phyloP scores from a whole-genome alignment of 352 stramenopile species.

The Pythium coloratum region DNA sequence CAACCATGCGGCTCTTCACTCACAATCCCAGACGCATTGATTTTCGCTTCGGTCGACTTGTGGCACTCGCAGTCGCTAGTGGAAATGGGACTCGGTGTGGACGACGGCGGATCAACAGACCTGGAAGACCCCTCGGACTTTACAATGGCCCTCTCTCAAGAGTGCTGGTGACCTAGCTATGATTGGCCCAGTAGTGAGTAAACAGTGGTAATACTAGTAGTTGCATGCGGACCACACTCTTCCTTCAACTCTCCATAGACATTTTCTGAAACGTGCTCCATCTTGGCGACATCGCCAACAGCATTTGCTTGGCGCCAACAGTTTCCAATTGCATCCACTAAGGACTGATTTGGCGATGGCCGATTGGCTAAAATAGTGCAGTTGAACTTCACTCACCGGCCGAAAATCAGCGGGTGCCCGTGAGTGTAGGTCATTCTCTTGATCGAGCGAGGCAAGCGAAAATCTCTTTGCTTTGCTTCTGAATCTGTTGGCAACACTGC shows the following conservation, averaged over 20 bases:
- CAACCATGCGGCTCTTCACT: constrained; percentile 17
- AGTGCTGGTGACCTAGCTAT: constrained; percentile 17
- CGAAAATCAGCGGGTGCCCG: constrained; percentile 14
- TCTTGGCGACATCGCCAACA: neutral
- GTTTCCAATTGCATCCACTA: constrained; percentile 14
- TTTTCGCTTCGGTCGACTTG: constrained; percentile 18
- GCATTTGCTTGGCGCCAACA: constrained; percentile 5
- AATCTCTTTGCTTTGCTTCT: neutral
- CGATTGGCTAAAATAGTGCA: constrained; percentile 23
- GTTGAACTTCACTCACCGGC: constrained; percentile 24
- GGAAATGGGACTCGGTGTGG: constrained; percentile 14
- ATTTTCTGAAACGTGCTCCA: neutral
- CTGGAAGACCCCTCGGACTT: constrained; percentile 20
- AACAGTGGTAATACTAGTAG: neutral
- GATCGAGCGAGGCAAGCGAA: neutral
- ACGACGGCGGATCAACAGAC: constrained; percentile 13
- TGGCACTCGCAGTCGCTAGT: constrained; percentile 19
- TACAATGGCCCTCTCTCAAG: constrained; percentile 13
- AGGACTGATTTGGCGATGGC: constrained; percentile 6
- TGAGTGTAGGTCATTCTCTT: constrained; percentile 24
- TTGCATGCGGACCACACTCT: neutral
- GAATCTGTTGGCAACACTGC: neutral
- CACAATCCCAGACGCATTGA: constrained; percentile 5
- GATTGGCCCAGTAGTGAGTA: neutral
- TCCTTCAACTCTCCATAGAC: neutral